phyloP scores from a whole-genome alignment of 163 green algal species.

The Chlorella variabilis region DNA sequence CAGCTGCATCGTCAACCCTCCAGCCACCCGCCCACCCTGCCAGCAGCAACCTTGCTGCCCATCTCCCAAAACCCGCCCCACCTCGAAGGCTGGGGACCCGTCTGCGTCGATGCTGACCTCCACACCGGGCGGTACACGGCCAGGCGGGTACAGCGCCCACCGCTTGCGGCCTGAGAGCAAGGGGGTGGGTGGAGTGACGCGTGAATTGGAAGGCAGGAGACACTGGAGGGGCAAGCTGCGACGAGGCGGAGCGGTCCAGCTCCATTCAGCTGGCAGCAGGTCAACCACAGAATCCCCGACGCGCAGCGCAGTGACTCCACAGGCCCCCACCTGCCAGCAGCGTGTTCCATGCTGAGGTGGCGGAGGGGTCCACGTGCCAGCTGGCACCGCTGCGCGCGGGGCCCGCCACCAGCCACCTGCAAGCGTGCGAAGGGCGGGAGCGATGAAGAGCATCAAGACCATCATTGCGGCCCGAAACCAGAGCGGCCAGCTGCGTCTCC shows the following conservation, averaged over 20 bases:
- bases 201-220: too few relatives aligned
- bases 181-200: neutral
- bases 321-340: slow-evolving; percentile 52
- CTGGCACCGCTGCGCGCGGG: slow-evolving; percentile 74
- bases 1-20: too few relatives aligned
- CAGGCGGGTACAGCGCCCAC: slow-evolving; percentile 90
- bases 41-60: slow-evolving; percentile 68
- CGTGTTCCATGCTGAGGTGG: slow-evolving; percentile 90
- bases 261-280: too few relatives aligned
- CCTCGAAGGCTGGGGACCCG: slow-evolving; percentile 81
- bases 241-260: too few relatives aligned
- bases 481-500: too few relatives aligned
- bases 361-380: slow-evolving; percentile 91
- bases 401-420: slow-evolving; percentile 89
- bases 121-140: slow-evolving; percentile 51
- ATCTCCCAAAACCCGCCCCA: slow-evolving; percentile 59
- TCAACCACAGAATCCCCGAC: too few relatives aligned
- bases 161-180: slow-evolving; percentile 85
- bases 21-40: too few relatives aligned
- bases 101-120: slow-evolving; percentile 62
- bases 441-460: neutral
- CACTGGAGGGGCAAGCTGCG: too few relatives aligned
- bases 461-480: too few relatives aligned
- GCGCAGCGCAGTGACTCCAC: too few relatives aligned
- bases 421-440: too few relatives aligned